Base-by-base conservation (phyloP, 768 basidiomycete genomes). In the Suillus discolor region DNA sequence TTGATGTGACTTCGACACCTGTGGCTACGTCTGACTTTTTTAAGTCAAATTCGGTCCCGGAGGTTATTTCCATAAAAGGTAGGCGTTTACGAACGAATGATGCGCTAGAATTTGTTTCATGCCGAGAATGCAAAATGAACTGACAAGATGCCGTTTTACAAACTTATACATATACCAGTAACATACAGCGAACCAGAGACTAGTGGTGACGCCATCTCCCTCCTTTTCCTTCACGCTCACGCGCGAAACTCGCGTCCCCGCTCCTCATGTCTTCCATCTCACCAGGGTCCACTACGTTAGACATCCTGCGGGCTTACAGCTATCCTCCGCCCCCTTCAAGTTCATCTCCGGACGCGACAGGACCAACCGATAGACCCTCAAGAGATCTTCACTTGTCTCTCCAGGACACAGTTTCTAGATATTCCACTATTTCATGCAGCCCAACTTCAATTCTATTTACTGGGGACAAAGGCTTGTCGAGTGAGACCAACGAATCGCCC, bases 81-180 rank as follows among this genome's bases (percentile, higher is more conserved):
- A 75, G 61, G 67, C 65, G 5, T 76, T 76, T 76, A 78, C 70
- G 77, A 77, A 78, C 73, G 45, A 42, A 69, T 36, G 39, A 41
- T 64, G 51, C 47, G 65, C 70, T 68, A 66, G 66, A 59, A 66
- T 63, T 64, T 47, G 65, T 61, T 62, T 51, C 44, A 65, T 63
- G 60, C 62, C 71, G 70, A 75, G 66, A 69, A 59, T 20, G 16
- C 18, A 12, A 62, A 60, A 41, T 60, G 25, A 41, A 28, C 25
- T 28, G 3, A 42, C 18, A 18, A 55, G 11, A 60, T 60, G 59
- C 59, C 59, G 59, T 42, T 4, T 28, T 6, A 4, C 25, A 60
- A 38, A 11, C 36, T 38, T 11, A 11, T 38, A 38, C 36, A 38
- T 38, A 38, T 38, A 38, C 36, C 7, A 25, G 57, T 59, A 18